These are phyloP conservation scores for Parachaetomium inaequale DNA, from an alignment of 495 filamentous ascomycete genomes.

Conservation along the genomic window DNA sequence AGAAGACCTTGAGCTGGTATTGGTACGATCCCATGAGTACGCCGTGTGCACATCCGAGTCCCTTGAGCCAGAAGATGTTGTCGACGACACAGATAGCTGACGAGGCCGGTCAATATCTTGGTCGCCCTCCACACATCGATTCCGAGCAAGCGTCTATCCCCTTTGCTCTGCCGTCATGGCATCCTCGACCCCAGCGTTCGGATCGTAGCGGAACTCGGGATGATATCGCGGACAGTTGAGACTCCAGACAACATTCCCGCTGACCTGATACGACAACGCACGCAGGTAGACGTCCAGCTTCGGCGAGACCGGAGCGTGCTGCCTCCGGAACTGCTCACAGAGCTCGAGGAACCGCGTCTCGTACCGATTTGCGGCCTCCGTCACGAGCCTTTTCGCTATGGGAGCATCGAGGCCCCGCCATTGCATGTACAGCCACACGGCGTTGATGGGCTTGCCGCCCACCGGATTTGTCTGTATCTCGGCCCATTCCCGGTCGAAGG, in stretches of 20 bases:
- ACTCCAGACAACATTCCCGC: not conserved
- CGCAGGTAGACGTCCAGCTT: slow-evolving; percentile 2
- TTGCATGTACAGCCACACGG: slow-evolving; percentile 5
- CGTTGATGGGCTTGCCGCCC: not conserved
- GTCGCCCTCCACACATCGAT: too few relatives aligned
- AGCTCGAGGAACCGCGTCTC: not conserved
- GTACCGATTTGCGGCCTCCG: not conserved
- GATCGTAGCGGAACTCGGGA: not conserved
- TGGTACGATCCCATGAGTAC: too few relatives aligned
- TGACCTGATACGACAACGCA: not conserved
- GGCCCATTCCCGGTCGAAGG: not conserved
- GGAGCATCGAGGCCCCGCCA: not conserved
- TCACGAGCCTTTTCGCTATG: not conserved
- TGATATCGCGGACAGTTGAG: not conserved
- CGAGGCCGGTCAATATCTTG: too few relatives aligned
- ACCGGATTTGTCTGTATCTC: not conserved
- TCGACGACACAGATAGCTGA: too few relatives aligned
- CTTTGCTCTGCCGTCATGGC: not conserved
- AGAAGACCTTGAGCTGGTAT: too few relatives aligned
- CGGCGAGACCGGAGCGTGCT: not conserved
- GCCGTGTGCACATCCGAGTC: too few relatives aligned
- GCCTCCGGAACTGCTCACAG: not conserved
- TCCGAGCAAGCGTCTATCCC: too few relatives aligned
- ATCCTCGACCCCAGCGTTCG: not conserved
- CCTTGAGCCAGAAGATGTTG: too few relatives aligned